Evolutionary conservation across 495 filamentous ascomycete genomes (phyloP).

Genomic region (Articulospora tetracladia): DNA sequence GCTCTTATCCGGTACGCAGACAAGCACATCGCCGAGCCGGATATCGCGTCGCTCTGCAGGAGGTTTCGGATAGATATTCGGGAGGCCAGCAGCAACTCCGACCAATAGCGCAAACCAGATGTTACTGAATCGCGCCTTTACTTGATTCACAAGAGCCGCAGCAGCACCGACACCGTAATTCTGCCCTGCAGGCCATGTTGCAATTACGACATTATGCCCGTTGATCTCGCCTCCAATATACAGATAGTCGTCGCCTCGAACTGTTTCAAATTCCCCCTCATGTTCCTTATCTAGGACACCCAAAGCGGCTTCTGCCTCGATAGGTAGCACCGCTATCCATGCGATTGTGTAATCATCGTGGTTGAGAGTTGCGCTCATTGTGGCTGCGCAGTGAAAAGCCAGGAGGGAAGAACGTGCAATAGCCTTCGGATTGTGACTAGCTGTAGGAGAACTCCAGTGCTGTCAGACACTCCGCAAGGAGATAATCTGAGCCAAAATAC

Average conservation of each 20-base stretch:
- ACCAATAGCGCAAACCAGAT: no score
- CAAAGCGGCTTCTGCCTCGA: slow-evolving; percentile 25
- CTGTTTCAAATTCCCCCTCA: slow-evolving; percentile 26
- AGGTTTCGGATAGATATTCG: no score
- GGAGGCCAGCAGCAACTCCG: no score
- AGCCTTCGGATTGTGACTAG: no score
- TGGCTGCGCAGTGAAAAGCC: no score
- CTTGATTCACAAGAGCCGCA: slow-evolving; percentile 35
- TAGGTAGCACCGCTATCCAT: slow-evolving; percentile 26
- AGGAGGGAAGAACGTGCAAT: no score
- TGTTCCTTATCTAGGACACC: slow-evolving; percentile 27
- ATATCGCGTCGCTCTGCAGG: no score
- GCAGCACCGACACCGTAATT: slow-evolving; percentile 34
- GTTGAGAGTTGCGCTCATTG: slow-evolving; percentile 13
- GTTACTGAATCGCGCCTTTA: slow-evolving; percentile 34
- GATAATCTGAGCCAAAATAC: no score
- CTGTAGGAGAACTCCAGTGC: no score
- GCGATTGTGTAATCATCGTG: slow-evolving; percentile 24
- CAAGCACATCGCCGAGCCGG: slow-evolving; percentile 16
- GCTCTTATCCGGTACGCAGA: slow-evolving; percentile 24
- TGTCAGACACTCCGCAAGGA: no score
- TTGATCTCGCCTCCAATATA: slow-evolving; percentile 32
- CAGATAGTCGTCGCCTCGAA: slow-evolving; percentile 33
- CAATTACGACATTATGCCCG: slow-evolving; percentile 39
- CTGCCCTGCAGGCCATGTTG: slow-evolving; percentile 32